Conservation (phyloP, 805 yeast species). For the Nakazawaea peltata region DNA sequence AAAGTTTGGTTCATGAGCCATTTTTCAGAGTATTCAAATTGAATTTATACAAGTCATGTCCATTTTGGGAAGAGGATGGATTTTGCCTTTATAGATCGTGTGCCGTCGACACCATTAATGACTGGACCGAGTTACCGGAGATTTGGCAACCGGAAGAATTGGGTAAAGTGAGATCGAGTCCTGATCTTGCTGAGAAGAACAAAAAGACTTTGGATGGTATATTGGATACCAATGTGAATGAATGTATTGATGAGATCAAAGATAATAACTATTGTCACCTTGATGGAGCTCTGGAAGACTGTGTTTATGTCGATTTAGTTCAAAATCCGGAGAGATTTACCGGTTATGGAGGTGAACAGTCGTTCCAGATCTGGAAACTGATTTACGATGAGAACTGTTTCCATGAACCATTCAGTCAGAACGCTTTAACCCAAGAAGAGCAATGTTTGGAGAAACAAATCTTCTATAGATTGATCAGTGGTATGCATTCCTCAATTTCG, state of each 20-base stretch:
- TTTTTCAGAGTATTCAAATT: constrained; percentile 85
- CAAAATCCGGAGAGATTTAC: constrained; percentile 95
- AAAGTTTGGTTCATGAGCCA: constrained; percentile 56
- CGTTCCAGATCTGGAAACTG: constrained; percentile 87
- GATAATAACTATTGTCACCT: constrained; percentile 65
- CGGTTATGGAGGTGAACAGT: constrained; percentile 91
- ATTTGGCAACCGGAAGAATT: constrained; percentile 68
- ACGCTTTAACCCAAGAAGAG: constrained; percentile 26
- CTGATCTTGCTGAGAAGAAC: constrained; percentile 22
- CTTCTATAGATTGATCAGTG: constrained; percentile 80
- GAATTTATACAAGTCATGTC: constrained; percentile 76
- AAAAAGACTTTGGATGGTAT: constrained; percentile 9
- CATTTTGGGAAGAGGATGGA: constrained; percentile 75
- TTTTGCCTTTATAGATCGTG: constrained; percentile 84
- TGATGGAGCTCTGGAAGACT: constrained; percentile 50
- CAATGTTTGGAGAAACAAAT: constrained; percentile 81
- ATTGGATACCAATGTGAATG: constrained; percentile 17
- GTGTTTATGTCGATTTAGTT: constrained; percentile 77
- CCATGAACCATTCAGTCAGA: constrained; percentile 34
- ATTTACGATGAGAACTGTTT: constrained; percentile 91
- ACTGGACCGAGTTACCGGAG: constrained; percentile 63
- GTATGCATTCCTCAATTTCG: constrained; percentile 93
- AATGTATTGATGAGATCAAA: constrained; percentile 18
- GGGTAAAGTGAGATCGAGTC: constrained; percentile 38
- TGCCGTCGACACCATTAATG: constrained; percentile 79